phyloP scores from a whole-genome alignment of 2,329 filamentous ascomycete genomes.

The Ophiostoma ulmi region DNA sequence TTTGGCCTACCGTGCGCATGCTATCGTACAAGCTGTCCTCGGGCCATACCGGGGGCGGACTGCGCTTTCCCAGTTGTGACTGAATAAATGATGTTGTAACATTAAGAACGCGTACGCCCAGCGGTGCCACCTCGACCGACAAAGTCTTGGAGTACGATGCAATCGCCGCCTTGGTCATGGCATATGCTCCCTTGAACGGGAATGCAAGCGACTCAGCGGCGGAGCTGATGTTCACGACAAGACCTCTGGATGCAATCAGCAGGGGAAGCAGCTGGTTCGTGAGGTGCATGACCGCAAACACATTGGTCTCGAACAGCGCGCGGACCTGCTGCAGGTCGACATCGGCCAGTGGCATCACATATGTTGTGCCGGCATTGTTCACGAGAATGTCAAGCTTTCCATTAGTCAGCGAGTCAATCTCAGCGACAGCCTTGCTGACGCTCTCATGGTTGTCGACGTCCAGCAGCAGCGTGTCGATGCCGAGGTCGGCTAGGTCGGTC shows the following conservation, averaged over 20 bases:
- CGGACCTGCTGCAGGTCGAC: conserved; percentile 48
- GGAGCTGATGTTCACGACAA: conserved; percentile 53
- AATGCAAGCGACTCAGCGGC: conserved; percentile 47
- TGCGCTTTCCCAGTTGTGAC: conserved; percentile 46
- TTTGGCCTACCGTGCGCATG: conserved; percentile 33
- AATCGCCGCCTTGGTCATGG: conserved; percentile 51
- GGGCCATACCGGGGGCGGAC: conserved; percentile 42
- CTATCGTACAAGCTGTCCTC: conserved; percentile 43
- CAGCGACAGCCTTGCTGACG: conserved; percentile 33
- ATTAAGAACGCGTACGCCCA: conserved; percentile 51
- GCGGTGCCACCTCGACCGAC: conserved; percentile 48
- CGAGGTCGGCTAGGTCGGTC: conserved; percentile 28
- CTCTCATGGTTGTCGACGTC: conserved; percentile 33
- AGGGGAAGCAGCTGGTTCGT: conserved; percentile 45
- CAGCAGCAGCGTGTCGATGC: conserved; percentile 31
- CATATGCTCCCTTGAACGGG: conserved; percentile 49
- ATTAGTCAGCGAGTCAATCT: conserved; percentile 34
- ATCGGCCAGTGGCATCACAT: conserved; percentile 48
- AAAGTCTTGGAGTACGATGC: conserved; percentile 49
- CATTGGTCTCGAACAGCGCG: conserved; percentile 52
- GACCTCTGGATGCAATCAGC: conserved; percentile 45
- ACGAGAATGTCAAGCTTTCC: conserved; percentile 54
- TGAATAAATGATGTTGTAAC: conserved; percentile 44
- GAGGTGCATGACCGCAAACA: conserved; percentile 53
- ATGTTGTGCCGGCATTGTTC: conserved; percentile 48